Evolutionary conservation across 164 flowering plant species (phyloP).

Genomic region (Sextonia rubra): DNA sequence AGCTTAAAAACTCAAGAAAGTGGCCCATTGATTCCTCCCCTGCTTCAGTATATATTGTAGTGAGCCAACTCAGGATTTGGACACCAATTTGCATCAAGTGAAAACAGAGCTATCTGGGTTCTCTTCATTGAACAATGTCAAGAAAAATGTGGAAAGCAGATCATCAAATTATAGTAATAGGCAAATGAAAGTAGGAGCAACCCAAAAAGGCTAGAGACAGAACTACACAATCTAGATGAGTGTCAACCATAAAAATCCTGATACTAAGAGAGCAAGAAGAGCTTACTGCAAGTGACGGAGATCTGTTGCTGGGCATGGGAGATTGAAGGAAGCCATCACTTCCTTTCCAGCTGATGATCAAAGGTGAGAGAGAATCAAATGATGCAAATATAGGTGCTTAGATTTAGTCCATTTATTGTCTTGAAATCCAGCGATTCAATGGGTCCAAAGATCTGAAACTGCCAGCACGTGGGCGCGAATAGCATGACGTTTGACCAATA

Average conservation of each 20-base stretch:
- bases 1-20: too few species aligned
- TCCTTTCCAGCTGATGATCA: background rate
- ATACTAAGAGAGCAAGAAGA: background rate
- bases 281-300: slow-evolving; percentile 6
- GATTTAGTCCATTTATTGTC: too few species aligned
- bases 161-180: background rate
- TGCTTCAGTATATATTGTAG: too few species aligned
- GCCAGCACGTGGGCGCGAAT: too few species aligned
- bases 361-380: too few species aligned
- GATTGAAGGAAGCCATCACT: slow-evolving; percentile 12
- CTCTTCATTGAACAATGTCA: too few species aligned
- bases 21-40: too few species aligned
- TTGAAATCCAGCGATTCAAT: too few species aligned
- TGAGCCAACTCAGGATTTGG: too few species aligned
- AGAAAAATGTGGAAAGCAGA: background rate
- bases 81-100: background rate
- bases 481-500: too few species aligned
- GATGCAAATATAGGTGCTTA: too few species aligned
- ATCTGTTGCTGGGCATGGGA: slow-evolving; percentile 5
- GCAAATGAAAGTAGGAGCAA: background rate
- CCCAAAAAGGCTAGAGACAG: background rate
- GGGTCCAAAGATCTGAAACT: too few species aligned
- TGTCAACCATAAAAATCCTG: background rate
- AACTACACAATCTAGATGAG: background rate
- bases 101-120: background rate